phyloP scores from a whole-genome alignment of 768 basidiomycete species.

The Calvatia gigantea region DNA sequence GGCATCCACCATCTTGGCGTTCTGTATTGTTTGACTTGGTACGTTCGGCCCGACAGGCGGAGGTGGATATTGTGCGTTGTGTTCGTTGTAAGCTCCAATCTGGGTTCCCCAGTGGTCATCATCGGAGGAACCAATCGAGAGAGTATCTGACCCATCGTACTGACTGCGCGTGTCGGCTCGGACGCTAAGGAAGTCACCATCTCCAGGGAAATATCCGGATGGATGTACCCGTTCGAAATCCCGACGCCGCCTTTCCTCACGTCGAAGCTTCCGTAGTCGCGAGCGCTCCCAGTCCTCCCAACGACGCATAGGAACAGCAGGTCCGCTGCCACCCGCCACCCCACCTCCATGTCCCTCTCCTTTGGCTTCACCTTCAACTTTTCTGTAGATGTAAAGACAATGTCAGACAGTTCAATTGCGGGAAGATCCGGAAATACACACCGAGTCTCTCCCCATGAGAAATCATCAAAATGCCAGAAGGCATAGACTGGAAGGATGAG shows the following conservation, averaged over 20 bases:
- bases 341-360: constrained; percentile 74
- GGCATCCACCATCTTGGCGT: constrained; percentile 52
- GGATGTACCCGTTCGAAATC: constrained; percentile 82
- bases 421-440: constrained; percentile 29
- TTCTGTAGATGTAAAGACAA: constrained; percentile 53
- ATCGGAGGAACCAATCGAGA: constrained; percentile 81
- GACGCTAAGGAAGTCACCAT: constrained; percentile 61
- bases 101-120: constrained; percentile 96
- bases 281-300: constrained; percentile 99
- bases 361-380: constrained; percentile 90
- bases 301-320: constrained; percentile 84
- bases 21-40: constrained; percentile 34
- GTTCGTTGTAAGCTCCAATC: constrained; percentile 94
- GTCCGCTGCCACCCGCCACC: constrained; percentile 44
- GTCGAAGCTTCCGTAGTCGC: constrained; percentile 82
- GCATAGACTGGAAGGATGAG: constrained; percentile 91
- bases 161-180: constrained; percentile 52
- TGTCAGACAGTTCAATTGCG: constrained; percentile 13
- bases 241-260: constrained; percentile 77
- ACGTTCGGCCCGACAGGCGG: constrained; percentile 73
- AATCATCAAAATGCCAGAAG: constrained; percentile 99
- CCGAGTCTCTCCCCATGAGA: constrained; percentile 99
- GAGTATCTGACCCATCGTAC: constrained; percentile 77
- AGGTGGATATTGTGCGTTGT: constrained; percentile 72
- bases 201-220: constrained; percentile 57